Conservation (phyloP, 768 basidiomycete genomes). For the Kwoniella pini region DNA sequence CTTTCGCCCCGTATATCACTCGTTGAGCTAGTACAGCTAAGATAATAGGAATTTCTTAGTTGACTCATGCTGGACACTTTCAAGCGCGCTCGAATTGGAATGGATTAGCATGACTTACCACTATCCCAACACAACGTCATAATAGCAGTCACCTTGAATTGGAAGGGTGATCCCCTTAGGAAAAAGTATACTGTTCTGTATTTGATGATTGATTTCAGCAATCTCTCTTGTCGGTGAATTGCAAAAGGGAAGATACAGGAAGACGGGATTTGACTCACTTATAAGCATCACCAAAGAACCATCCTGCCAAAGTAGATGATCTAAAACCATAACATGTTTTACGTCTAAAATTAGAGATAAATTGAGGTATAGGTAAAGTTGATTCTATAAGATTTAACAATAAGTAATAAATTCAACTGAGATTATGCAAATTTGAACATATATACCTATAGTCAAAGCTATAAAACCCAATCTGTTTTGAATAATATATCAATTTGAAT, state of each 20-base stretch:
- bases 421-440: no score
- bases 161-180: conserved; percentile 43
- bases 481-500: no score
- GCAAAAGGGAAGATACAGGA: no score
- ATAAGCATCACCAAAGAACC: conserved; percentile 53
- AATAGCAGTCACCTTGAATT: conserved; percentile 52
- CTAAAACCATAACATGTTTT: conserved; percentile 52
- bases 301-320: conserved; percentile 49
- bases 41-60: neutral
- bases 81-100: neutral
- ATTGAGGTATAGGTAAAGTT: conserved; percentile 53
- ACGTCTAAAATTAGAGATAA: conserved; percentile 49
- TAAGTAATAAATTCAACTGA: no score
- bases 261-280: conserved; percentile 34
- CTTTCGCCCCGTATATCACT: conserved; percentile 36
- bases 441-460: conserved; percentile 43
- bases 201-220: conserved; percentile 6
- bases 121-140: conserved; percentile 51
- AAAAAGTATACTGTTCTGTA: conserved; percentile 52
- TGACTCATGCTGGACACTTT: neutral
- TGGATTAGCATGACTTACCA: conserved; percentile 21
- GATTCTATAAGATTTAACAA: conserved; percentile 42
- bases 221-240: no score
- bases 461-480: conserved; percentile 42
- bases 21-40: conserved; percentile 44